Evolutionary conservation across 176 grass and related monocot species (phyloP), one percentile per base, ranked within the genome.

Genomic region (Zea luxurians): DNA sequence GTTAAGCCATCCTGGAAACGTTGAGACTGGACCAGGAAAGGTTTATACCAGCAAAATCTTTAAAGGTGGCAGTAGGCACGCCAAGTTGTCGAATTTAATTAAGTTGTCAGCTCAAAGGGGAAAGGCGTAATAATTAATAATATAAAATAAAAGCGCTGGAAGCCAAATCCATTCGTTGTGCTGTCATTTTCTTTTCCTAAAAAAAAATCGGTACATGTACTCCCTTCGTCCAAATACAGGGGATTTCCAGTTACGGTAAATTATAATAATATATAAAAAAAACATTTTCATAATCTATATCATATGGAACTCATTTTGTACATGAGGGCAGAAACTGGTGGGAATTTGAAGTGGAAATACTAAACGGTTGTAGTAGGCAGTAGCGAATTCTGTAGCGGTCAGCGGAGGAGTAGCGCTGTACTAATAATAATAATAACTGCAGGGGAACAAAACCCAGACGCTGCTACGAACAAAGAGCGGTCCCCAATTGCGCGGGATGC

Each of bases 1-100:
- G 58, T 84, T 40, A 70, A 77, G 41, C 48, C 62, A 58, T 74
- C 61, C 44, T 67, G 21, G 38, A 75, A 77, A 45, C 62, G 50
- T 69, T 40, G 61, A 78, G 67, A 73, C 61, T 35, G 5, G 8
- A 62, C 64, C 16, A 17, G 37, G 34, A 73, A 68, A 78, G 64
- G 48, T 73, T 73, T 65, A 67, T 27, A 27, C 2, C 27, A 42
- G 27, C 61, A 74, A 57, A 47, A 0, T 10, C 61, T 74, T 80
- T 60, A 74, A 74, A 74, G 70, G 27, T 17, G 17, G 49, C 17
- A 85, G 74, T 74, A 74, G 61, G 50, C 34, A 80, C 34, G 69
- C 2, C 69, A 67, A 73, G 40, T 58, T 80, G 17, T 57, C 54
- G 64, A 8, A 3, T 60, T 85, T 74, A 85, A 60, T 77, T 57